phyloP scores from a whole-genome alignment of 1,284 basidiomycete genomes.

The Austroboletus niveus region DNA sequence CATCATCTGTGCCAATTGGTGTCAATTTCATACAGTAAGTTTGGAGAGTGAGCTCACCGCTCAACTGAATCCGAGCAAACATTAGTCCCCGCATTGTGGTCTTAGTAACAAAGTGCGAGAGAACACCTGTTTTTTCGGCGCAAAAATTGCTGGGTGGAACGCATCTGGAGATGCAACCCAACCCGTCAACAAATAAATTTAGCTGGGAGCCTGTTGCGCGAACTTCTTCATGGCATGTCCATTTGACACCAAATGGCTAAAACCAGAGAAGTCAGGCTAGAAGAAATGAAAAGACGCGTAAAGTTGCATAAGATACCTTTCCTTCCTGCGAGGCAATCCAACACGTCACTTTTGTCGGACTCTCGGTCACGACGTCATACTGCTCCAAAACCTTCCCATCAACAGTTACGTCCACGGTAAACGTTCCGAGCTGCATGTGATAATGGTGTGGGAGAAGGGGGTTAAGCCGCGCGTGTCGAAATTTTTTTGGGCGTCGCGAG shows the following conservation, averaged over 20 bases:
- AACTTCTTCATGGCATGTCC: slow-evolving; percentile 4
- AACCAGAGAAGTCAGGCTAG: neutral
- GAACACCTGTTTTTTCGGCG: neutral
- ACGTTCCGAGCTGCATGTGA: slow-evolving; percentile 14
- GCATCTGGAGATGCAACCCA: neutral
- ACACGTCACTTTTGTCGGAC: slow-evolving; percentile 11
- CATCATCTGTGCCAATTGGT: slow-evolving; percentile 15
- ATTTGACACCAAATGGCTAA: slow-evolving; percentile 14
- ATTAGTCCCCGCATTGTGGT: slow-evolving; percentile 3
- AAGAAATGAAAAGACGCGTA: neutral
- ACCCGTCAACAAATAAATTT: slow-evolving; percentile 5
- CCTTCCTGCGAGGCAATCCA: slow-evolving; percentile 20
- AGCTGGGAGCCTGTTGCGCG: neutral
- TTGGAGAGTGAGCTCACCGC: slow-evolving; percentile 1
- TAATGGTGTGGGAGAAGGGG: neutral
- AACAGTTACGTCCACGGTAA: slow-evolving; percentile 11
- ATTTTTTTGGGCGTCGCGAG: too few relatives aligned
- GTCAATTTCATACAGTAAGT: neutral
- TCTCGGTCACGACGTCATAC: slow-evolving; percentile 9
- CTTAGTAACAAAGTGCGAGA: neutral
- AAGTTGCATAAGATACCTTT: slow-evolving; percentile 9
- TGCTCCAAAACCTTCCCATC: slow-evolving; percentile 12
- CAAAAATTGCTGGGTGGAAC: neutral
- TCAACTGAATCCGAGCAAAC: slow-evolving; percentile 17
- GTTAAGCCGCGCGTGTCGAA: too few relatives aligned